Percentiles rank a stretch among this genome's conserved stretches.
These are phyloP conservation scores for Maudiozyma barnettii DNA, from an alignment of 805 yeast species.

Conservation along the genomic window DNA sequence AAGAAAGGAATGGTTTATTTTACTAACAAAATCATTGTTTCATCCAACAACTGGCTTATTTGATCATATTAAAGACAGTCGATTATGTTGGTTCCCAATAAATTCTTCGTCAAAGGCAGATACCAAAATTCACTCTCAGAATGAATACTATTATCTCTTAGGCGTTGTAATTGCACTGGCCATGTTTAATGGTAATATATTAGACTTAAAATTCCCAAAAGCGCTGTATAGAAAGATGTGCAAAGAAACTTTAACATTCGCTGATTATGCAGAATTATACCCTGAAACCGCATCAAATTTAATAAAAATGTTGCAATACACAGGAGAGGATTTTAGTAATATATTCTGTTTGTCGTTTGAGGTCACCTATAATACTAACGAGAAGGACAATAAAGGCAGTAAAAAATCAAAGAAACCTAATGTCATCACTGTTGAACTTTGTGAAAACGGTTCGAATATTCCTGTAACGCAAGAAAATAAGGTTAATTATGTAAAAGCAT, in stretches of 20 bases:
- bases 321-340: constrained; percentile 37
- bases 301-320: constrained; percentile 36
- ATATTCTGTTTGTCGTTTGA: constrained; percentile 54
- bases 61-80: constrained; percentile 55
- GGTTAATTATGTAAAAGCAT: constrained; percentile 49
- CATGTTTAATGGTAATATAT: constrained; percentile 77
- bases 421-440: constrained; percentile 38
- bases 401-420: constrained; percentile 2
- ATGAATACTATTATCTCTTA: constrained; percentile 59
- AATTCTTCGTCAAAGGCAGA: constrained; percentile 29
- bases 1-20: constrained; percentile 84
- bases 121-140: constrained; percentile 13
- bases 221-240: constrained; percentile 70
- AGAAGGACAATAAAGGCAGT: neutral
- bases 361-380: constrained; percentile 30
- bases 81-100: constrained; percentile 65
- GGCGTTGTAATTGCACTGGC: constrained; percentile 89
- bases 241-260: constrained; percentile 42
- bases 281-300: constrained; percentile 57
- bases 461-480: constrained; percentile 53
- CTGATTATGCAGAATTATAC: constrained; percentile 58
- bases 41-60: constrained; percentile 62
- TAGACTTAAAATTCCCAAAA: constrained; percentile 69
- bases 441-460: constrained; percentile 46
- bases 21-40: constrained; percentile 62